Base-by-base conservation (phyloP, 306 rosid genomes). In the Lathyrus sativus region DNA sequence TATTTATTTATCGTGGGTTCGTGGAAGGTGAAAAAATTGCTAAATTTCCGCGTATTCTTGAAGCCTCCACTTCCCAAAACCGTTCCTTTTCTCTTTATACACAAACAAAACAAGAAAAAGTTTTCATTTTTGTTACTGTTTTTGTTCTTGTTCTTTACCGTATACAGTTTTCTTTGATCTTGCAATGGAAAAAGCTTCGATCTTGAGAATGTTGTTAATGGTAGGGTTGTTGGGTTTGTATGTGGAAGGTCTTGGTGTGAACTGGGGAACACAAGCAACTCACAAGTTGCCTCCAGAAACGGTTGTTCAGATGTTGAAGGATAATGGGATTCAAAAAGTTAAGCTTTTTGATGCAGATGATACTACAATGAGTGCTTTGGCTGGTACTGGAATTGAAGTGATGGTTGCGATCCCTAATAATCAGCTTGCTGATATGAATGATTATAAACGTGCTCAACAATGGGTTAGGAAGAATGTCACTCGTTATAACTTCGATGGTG, bases 341-440 rank as follows among this genome's bases (percentile, higher is more conserved):
- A 93, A 90, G 82, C 95, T 93, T 35, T 93, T 93, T 57, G 96
- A 93, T 79, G 84, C 99, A 29, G 96, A 81, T 15, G 82, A 85
- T 0, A 28, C 85, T 24, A 84, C 99, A 48, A 88, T 93, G 99
- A 57, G 62, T 67, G 97, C 97, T 75, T 79, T 93, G 26, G 87
- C 92, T 46, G 97, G 96, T 0, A 17, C 81, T 53, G 87, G 79
- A 38, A 82, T 95, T 33, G 95, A 95, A 83, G 99, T 95, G 67
- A 88, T 95, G 96, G 89, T 95, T 60, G 99, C 96, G 24, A 95
- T 95, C 50, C 99, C 97, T 17, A 95, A 95, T 55, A 92, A 87
- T 29, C 96, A 90, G 70, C 97, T 95, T 50, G 78, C 72, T 24
- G 85, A 26, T 1, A 85, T 95, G 96, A 80, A 68, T 51, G 72